A percentile compares a stretch with the other conserved stretches of the same genome.
These are phyloP conservation scores for Blastocystis sp. DNA, from an alignment of 352 stramenopile species.

Conservation along the genomic window DNA sequence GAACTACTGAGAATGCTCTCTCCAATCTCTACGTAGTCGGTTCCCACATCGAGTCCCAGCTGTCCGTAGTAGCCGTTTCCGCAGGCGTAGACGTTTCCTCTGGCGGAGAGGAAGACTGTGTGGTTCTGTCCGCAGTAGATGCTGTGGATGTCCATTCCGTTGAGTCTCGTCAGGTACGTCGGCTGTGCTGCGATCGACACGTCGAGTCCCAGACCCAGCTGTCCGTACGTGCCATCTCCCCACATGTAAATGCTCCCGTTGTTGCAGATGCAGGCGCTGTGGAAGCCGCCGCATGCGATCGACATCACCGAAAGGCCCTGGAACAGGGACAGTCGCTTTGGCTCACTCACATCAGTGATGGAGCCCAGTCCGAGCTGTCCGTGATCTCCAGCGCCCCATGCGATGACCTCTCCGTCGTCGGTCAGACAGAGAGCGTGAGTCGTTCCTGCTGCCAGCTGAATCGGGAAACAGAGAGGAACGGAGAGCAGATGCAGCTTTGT, in stretches of 20 bases:
- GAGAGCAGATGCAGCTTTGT: neutral
- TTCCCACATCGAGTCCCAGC: slow-evolving; percentile 67
- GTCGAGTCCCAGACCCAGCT: slow-evolving; percentile 67
- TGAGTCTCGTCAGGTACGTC: neutral
- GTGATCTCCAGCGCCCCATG: slow-evolving; percentile 34
- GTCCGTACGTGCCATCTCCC: slow-evolving; percentile 71
- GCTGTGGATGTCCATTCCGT: slow-evolving; percentile 63
- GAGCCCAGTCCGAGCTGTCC: neutral
- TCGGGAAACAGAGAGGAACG: neutral
- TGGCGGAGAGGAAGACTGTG: slow-evolving; percentile 67
- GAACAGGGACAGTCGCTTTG: slow-evolving; percentile 64
- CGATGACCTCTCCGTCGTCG: slow-evolving; percentile 39
- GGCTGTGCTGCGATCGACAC: slow-evolving; percentile 60
- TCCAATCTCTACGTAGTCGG: slow-evolving; percentile 24
- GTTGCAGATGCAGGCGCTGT: slow-evolving; percentile 65
- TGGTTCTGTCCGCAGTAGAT: slow-evolving; percentile 71
- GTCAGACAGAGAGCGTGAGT: slow-evolving; percentile 40
- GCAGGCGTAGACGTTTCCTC: slow-evolving; percentile 67
- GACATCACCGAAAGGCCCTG: slow-evolving; percentile 63
- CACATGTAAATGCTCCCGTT: slow-evolving; percentile 67
- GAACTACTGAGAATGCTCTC: neutral
- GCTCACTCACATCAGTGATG: neutral
- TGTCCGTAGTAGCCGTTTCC: slow-evolving; percentile 73
- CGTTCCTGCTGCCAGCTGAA: neutral
- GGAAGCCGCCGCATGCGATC: slow-evolving; percentile 67